Conservation (phyloP, 2,329 filamentous ascomycete species). For the Sphaceloma murrayae region DNA sequence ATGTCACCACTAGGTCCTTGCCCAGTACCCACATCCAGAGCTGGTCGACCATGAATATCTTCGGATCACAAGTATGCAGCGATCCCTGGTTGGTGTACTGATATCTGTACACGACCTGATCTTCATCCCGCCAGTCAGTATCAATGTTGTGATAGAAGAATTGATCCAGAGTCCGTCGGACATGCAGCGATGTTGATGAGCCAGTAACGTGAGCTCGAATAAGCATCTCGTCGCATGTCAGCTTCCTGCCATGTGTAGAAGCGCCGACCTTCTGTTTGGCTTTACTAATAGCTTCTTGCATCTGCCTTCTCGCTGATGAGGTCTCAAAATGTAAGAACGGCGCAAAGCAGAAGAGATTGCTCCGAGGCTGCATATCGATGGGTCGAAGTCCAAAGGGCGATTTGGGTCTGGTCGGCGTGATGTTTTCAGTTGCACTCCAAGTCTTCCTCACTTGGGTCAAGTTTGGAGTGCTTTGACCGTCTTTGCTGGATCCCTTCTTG, state of each 20-base stretch:
- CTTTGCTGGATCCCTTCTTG: slow-evolving; percentile 10
- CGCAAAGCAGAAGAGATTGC: slow-evolving; percentile 45
- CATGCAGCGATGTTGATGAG: slow-evolving; percentile 43
- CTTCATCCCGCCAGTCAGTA: slow-evolving; percentile 49
- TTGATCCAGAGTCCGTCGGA: slow-evolving; percentile 54
- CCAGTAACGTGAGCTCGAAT: slow-evolving; percentile 40
- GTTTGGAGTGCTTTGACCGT: slow-evolving; percentile 9
- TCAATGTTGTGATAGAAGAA: slow-evolving; percentile 58
- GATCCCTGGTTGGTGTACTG: slow-evolving; percentile 31
- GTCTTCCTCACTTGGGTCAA: slow-evolving; percentile 2
- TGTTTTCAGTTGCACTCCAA: background rate
- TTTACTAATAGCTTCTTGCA: slow-evolving; percentile 46
- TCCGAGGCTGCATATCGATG: slow-evolving; percentile 10
- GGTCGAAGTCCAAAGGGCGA: slow-evolving; percentile 4
- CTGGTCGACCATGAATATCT: slow-evolving; percentile 61
- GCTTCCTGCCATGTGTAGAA: slow-evolving; percentile 18
- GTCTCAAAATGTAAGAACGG: slow-evolving; percentile 59
- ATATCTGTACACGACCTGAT: slow-evolving; percentile 57
- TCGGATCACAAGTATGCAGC: slow-evolving; percentile 35
- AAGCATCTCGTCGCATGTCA: slow-evolving; percentile 36
- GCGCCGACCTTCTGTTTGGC: slow-evolving; percentile 21
- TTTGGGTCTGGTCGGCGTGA: slow-evolving; percentile 7
- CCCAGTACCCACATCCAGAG: slow-evolving; percentile 57
- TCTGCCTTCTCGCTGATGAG: slow-evolving; percentile 37
- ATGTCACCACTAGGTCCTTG: slow-evolving; percentile 50